A percentile compares a stretch with the other conserved stretches of the same genome.
These are phyloP conservation scores for Yamadazyma diddensiae DNA, from an alignment of 1,139 yeast genomes.

Conservation along the genomic window DNA sequence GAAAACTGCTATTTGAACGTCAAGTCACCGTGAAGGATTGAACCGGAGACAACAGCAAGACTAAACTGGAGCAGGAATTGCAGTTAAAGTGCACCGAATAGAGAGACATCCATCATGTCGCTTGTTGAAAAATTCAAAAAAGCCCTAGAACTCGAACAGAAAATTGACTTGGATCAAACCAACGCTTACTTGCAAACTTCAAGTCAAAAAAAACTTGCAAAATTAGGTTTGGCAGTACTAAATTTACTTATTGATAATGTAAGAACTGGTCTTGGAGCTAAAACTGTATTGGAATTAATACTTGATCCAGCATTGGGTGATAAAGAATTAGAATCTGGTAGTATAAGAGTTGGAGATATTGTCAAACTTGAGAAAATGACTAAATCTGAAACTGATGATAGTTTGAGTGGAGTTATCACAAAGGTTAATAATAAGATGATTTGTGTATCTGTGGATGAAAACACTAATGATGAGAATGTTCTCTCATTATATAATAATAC, in stretches of 20 bases:
- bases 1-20: too few relatives aligned
- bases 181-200: constrained; percentile 45
- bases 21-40: too few relatives aligned
- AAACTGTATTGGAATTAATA: constrained; percentile 62
- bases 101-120: neutral
- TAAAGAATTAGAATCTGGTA: constrained; percentile 51
- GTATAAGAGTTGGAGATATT: constrained; percentile 76
- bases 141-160: constrained; percentile 56
- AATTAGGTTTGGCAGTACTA: constrained; percentile 70
- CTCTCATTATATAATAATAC: constrained; percentile 45
- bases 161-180: constrained; percentile 57
- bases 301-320: constrained; percentile 55
- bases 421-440: constrained; percentile 46
- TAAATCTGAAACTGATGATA: constrained; percentile 21
- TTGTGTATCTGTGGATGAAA: constrained; percentile 60
- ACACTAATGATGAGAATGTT: constrained; percentile 44
- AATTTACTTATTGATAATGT: constrained; percentile 60
- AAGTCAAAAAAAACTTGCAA: constrained; percentile 64
- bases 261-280: constrained; percentile 80
- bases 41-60: too few relatives aligned
- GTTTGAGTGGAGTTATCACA: constrained; percentile 59
- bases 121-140: constrained; percentile 45
- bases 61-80: too few relatives aligned
- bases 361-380: constrained; percentile 49
- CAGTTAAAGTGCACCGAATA: too few relatives aligned